A percentile compares a stretch with the other conserved stretches of the same genome.
These are phyloP conservation scores for Aspergillus thermomutatus DNA, from an alignment of 2,329 filamentous ascomycete genomes.

Conservation along the genomic window DNA sequence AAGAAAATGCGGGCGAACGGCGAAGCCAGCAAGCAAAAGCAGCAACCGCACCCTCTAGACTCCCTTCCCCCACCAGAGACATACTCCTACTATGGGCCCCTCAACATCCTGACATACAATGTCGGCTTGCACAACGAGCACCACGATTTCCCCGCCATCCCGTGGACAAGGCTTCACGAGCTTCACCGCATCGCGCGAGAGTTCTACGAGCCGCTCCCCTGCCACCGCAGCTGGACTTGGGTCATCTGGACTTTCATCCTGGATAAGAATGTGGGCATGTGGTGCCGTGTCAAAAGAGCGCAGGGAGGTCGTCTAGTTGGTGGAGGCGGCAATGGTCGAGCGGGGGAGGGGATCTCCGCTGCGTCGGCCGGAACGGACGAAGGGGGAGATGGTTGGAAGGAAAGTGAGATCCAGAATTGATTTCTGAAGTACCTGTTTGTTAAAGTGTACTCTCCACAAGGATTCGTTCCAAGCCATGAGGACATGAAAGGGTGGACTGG, in stretches of 20 bases:
- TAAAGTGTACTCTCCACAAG: not conserved
- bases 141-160: conserved; percentile 95
- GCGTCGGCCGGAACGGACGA: conserved; percentile 45
- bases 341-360: conserved; percentile 44
- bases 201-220: conserved; percentile 85
- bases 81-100: conserved; percentile 90
- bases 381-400: conserved; percentile 59
- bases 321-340: conserved; percentile 33
- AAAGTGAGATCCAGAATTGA: conserved; percentile 65
- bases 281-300: conserved; percentile 88
- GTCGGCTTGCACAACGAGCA: conserved; percentile 98
- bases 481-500: not conserved
- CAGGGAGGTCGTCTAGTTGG: conserved; percentile 66
- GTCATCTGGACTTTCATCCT: conserved; percentile 95
- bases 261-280: conserved; percentile 84
- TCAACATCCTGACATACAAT: conserved; percentile 94
- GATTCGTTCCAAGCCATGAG: not conserved
- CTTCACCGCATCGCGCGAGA: conserved; percentile 79
- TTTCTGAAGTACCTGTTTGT: not conserved
- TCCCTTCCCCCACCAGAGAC: conserved; percentile 78
- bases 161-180: conserved; percentile 81
- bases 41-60: conserved; percentile 53
- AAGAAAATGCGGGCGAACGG: conserved; percentile 20
- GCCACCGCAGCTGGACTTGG: conserved; percentile 84
- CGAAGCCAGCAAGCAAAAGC: conserved; percentile 23